A percentile compares a stretch with the other conserved stretches of the same genome.
Evolutionary conservation across 257 asterid species (phyloP).

Genomic region (Phtheirospermum japonicum): DNA sequence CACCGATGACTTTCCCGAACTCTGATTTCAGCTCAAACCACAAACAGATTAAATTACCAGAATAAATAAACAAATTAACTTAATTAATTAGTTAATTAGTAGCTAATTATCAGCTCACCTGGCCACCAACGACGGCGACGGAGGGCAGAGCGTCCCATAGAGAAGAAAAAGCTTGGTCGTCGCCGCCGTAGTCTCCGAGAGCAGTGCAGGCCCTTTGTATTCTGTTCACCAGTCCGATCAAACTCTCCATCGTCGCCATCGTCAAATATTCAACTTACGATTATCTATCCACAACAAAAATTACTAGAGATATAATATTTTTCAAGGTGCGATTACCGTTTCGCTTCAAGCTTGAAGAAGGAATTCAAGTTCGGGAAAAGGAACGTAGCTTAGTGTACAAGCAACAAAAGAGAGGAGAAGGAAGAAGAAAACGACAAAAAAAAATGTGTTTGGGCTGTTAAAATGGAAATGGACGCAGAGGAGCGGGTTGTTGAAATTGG

Average conservation of each 20-base stretch:
- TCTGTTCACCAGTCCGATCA: conserved; percentile 85
- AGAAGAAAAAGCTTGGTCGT: conserved; percentile 66
- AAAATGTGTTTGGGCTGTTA: no score
- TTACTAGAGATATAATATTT: no score
- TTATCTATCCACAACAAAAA: no score
- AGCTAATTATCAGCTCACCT: conserved; percentile 37
- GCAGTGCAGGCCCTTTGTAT: conserved; percentile 91
- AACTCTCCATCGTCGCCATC: conserved; percentile 85
- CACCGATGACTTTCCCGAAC: conserved; percentile 96
- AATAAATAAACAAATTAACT: background rate
- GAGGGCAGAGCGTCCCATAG: conserved; percentile 95
- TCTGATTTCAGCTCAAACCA: conserved; percentile 38
- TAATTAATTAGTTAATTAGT: background rate
- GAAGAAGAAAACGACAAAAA: no score
- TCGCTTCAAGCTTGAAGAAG: no score
- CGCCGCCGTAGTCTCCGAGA: conserved; percentile 90
- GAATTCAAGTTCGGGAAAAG: no score
- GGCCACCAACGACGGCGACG: conserved; percentile 95
- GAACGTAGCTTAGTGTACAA: no score
- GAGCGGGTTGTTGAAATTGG: background rate
- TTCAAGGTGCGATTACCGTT: no score
- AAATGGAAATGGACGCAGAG: no score
- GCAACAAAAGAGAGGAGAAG: no score
- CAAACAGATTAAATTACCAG: background rate
- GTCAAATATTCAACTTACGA: conserved; percentile 5